Base-by-base conservation (phyloP, 2,329 filamentous ascomycete genomes). In the Ophiocordyceps camponoti-rufipedis region DNA sequence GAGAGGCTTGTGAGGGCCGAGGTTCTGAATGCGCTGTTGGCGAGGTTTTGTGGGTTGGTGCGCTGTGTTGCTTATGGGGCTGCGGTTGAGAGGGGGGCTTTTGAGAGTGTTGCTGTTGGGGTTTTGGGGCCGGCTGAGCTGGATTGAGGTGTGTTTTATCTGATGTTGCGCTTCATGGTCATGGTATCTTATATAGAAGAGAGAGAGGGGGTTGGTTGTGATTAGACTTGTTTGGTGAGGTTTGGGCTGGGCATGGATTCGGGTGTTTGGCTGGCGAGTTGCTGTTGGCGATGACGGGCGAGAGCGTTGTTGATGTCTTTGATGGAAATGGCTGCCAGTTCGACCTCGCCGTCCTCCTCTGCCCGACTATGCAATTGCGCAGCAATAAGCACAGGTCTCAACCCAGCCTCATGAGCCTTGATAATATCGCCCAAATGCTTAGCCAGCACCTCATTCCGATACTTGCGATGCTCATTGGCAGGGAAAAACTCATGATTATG, bases 31-130 rank as follows among this genome's bases (percentile, higher is more conserved):
- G 44, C 45, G 28, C 55, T 74, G 43, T 61, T 63, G 53, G 48
- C 54, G 5, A 68, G 65, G 51, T 58, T 74, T 6, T 58, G 58
- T 4, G 59, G 59, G 13, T 62, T 66, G 1, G 67, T 71, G 9
- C 61, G 59, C 48, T 74, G 71, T 46, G 56, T 68, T 6, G 57
- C 62, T 33, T 74, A 65, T 48, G 71, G 71, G 12, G 69, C 71
- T 4, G 58, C 63, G 3, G 65, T 74, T 46, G 64, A 66, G 53
- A 57, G 70, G 23, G 54, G 49, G 2, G 63, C 62, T 0, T 74
- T 71, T 51, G 69, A 74, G 53, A 66, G 56, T 35, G 61, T 68
- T n/a, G 55, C 69, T 19, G 16, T 10, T 2, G 35, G n/a, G n/a
- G 64, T 73, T 4, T 46, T 72, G 35, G 61, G 55, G 6, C 52